Percentiles rank a stretch among this genome's conserved stretches.
Conservation (phyloP, 805 yeast species). For the Isabelozyma rhagii region DNA sequence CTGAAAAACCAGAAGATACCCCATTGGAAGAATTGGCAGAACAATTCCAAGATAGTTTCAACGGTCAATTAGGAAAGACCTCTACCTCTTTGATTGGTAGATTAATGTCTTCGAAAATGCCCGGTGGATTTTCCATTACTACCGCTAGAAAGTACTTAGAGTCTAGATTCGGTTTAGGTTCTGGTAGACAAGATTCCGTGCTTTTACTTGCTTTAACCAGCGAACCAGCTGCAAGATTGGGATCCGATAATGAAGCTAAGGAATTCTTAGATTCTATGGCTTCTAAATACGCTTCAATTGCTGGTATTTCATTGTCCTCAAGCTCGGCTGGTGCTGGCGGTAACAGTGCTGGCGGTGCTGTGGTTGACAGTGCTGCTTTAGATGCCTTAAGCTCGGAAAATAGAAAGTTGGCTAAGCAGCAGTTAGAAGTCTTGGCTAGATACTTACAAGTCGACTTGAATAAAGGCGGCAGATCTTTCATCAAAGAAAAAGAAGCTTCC, state of each 20-base stretch:
- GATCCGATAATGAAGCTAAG: slow-evolving; percentile 85
- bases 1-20: slow-evolving; percentile 98
- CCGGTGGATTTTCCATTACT: slow-evolving; percentile 97
- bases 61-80: slow-evolving; percentile 90
- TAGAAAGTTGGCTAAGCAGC: slow-evolving; percentile 69
- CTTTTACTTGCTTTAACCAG: slow-evolving; percentile 77
- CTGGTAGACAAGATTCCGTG: slow-evolving; percentile 93
- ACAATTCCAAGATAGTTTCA: slow-evolving; percentile 85
- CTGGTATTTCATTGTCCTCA: slow-evolving; percentile 73
- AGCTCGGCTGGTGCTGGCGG: slow-evolving; percentile 61
- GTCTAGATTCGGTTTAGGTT: slow-evolving; percentile 86
- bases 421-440: slow-evolving; percentile 87
- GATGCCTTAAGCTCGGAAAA: slow-evolving; percentile 75
- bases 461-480: slow-evolving; percentile 81
- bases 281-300: slow-evolving; percentile 77
- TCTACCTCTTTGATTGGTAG: slow-evolving; percentile 86
- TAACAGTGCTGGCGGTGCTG: slow-evolving; percentile 74
- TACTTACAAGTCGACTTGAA: slow-evolving; percentile 91
- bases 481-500: slow-evolving; percentile 82
- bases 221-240: slow-evolving; percentile 91
- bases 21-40: slow-evolving; percentile 96
- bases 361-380: slow-evolving; percentile 92
- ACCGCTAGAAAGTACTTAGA: slow-evolving; percentile 89
- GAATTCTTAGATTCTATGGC: slow-evolving; percentile 79
- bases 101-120: slow-evolving; percentile 95